phyloP scores from a whole-genome alignment of 495 filamentous ascomycete species.

The Hyaloscypha bicolor region DNA sequence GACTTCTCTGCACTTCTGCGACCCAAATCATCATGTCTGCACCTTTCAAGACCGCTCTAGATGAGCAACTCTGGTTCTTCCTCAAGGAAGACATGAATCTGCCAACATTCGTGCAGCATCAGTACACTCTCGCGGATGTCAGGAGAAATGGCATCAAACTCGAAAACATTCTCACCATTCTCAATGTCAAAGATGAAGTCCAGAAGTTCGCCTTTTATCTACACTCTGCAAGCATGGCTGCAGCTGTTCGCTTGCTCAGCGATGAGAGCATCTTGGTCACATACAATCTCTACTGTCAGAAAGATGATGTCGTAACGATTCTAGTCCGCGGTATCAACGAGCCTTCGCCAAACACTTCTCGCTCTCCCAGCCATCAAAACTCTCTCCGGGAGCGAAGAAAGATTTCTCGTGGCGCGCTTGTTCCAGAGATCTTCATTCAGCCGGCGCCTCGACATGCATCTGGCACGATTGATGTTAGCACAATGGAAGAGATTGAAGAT shows the following conservation, averaged over 20 bases:
- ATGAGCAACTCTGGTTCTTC: slow-evolving; percentile 18
- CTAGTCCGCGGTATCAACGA: slow-evolving; percentile 2
- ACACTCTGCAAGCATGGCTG: slow-evolving; percentile 2
- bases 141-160: background rate
- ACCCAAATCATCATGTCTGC: too few relatives aligned
- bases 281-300: slow-evolving; percentile 5
- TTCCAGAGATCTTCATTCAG: slow-evolving; percentile 8
- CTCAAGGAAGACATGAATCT: slow-evolving; percentile 7
- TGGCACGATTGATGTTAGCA: too few relatives aligned
- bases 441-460: too few relatives aligned
- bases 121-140: background rate
- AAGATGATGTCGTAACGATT: slow-evolving; percentile 3
- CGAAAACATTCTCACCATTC: background rate
- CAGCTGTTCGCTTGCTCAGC: slow-evolving; percentile 3
- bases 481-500: background rate
- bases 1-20: too few relatives aligned
- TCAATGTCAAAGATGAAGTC: background rate
- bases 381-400: background rate
- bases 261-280: slow-evolving; percentile 8
- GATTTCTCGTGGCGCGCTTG: background rate
- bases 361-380: slow-evolving; percentile 1
- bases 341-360: slow-evolving; percentile 3
- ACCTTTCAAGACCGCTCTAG: background rate
- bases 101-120: background rate
- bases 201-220: background rate